Evolutionary conservation across 2,329 filamentous ascomycete genomes (phyloP).

Genomic region (Hymenoscyphus scutula): DNA sequence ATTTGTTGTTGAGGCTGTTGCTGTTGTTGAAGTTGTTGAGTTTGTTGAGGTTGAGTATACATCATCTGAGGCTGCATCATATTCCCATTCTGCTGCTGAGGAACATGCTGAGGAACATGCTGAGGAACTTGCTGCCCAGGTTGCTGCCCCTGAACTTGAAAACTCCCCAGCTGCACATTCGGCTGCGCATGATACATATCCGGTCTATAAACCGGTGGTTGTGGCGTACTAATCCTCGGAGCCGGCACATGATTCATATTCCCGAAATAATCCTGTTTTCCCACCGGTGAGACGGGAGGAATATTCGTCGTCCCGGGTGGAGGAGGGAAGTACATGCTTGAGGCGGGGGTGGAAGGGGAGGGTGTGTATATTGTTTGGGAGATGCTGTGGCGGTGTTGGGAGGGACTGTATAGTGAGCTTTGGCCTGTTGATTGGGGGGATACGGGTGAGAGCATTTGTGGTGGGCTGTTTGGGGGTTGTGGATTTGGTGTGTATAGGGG

Average conservation of each 20-base stretch:
- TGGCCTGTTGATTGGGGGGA: constrained; percentile 4
- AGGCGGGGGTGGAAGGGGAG: constrained; percentile 1
- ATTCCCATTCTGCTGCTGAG: background rate
- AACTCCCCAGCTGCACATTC: background rate
- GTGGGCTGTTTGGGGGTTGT: background rate
- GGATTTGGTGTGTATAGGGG: constrained; percentile 2
- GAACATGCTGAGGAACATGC: background rate
- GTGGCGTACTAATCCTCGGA: background rate
- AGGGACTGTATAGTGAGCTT: background rate
- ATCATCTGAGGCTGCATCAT: background rate
- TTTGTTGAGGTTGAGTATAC: background rate
- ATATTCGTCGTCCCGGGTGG: constrained; percentile 7
- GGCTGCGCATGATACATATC: background rate
- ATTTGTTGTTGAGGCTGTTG: background rate
- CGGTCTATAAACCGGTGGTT: background rate
- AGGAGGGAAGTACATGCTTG: constrained; percentile 4
- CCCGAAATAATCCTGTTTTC: constrained; percentile 3
- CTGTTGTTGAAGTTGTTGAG: background rate
- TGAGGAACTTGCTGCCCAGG: background rate
- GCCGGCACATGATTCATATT: background rate
- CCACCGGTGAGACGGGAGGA: background rate
- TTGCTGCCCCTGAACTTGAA: background rate
- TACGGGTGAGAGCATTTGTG: background rate
- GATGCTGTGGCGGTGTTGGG: constrained; percentile 3
- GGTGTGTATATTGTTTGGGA: constrained; percentile 7